Conservation (phyloP, 1,139 yeast species). For the Yamadazyma buinensis region DNA sequence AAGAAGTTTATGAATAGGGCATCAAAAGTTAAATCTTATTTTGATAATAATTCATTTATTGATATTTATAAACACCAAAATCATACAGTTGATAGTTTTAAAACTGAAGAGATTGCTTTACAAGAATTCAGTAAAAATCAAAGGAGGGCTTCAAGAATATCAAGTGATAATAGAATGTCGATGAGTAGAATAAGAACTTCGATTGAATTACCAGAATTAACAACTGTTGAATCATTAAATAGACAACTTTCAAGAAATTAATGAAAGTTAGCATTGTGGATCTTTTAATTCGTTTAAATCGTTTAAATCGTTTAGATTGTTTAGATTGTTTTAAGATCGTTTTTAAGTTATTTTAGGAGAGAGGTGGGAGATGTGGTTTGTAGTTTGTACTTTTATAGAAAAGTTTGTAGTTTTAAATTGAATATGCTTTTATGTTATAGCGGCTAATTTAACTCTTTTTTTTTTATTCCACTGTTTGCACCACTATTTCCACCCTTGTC, state of each 20-base stretch:
- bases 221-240: conserved; percentile 10
- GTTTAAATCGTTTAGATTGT: too few relatives aligned
- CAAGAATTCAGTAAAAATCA: conserved; percentile 36
- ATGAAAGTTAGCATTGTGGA: conserved; percentile 2
- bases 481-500: too few relatives aligned
- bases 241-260: conserved; percentile 3
- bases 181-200: conserved; percentile 12
- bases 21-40: conserved; percentile 21
- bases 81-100: conserved; percentile 16
- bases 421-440: too few relatives aligned
- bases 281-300: too few relatives aligned
- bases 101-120: conserved; percentile 51
- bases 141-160: conserved; percentile 21
- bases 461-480: too few relatives aligned
- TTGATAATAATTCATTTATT: conserved; percentile 29
- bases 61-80: conserved; percentile 23
- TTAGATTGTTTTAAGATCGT: too few relatives aligned
- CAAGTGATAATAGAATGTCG: conserved; percentile 20
- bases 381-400: too few relatives aligned
- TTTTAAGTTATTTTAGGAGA: too few relatives aligned
- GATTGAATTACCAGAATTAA: conserved; percentile 14
- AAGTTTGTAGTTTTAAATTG: too few relatives aligned
- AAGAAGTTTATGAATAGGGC: conserved; percentile 26
- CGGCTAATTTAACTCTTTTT: too few relatives aligned
- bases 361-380: too few relatives aligned